A percentile compares a stretch with the other conserved stretches of the same genome.
phyloP scores from a whole-genome alignment of 495 filamentous ascomycete genomes.

The Talaromyces liani region DNA sequence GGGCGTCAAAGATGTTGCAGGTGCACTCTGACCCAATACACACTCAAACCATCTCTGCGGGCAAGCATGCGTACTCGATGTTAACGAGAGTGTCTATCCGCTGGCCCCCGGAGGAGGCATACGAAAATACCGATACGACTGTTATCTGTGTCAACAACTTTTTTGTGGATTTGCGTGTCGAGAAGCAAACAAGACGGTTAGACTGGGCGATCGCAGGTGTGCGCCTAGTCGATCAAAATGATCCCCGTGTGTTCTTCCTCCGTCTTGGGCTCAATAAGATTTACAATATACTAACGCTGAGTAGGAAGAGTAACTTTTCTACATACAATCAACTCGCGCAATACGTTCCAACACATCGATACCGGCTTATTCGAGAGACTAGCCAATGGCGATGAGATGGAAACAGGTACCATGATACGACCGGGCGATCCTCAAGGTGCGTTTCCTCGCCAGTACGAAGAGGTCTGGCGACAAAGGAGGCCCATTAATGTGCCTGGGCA shows the following conservation, averaged over 20 bases:
- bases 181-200: conserved; percentile 19
- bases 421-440: not conserved
- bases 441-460: conserved; percentile 6
- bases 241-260: not conserved
- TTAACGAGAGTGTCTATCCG: conserved; percentile 37
- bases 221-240: conserved; percentile 7
- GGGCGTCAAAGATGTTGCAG: conserved; percentile 2
- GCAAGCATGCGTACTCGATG: conserved; percentile 8
- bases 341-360: conserved; percentile 8
- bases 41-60: conserved; percentile 6
- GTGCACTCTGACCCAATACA: conserved; percentile 5
- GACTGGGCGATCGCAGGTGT: conserved; percentile 9
- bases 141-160: conserved; percentile 37
- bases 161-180: conserved; percentile 36
- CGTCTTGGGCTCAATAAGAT: too few species aligned
- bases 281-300: not conserved
- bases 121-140: conserved; percentile 37
- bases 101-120: conserved; percentile 32
- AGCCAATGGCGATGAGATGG: conserved; percentile 7
- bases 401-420: conserved; percentile 4
- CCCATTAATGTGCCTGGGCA: not conserved
- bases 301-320: conserved; percentile 8
- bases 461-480: conserved; percentile 6
- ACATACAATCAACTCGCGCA: conserved; percentile 8
- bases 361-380: conserved; percentile 1